Base-by-base conservation (phyloP, 495 filamentous ascomycete species). In the Aspergillus sclerotioniger region DNA sequence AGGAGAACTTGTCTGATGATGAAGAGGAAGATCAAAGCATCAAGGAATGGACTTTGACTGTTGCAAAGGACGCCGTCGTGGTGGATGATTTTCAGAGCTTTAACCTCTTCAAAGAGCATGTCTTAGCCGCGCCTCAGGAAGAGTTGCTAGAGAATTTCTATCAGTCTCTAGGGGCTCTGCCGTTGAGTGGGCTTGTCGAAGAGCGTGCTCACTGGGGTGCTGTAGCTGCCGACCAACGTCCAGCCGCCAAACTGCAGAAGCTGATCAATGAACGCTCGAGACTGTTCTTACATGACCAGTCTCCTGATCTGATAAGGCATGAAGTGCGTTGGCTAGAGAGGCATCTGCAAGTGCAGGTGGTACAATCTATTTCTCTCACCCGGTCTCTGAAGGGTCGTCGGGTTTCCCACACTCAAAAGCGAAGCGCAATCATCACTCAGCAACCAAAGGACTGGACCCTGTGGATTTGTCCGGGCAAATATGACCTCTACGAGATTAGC, bases 261-360 rank as follows among this genome's bases (percentile, higher is more conserved):
- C 80, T 91, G 51, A 86, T 98, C 15, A 74, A 90, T 6, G 94
- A 99, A 68, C 87, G 94, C 31, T 85, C 86, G 47, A 87, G 92
- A 52, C 77, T 99, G 13, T 98, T 96, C 70, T 71, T 98, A 47
- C 85, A 96, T 65, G 89, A 93, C 50, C 84, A 87, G 41, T 66
- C 76, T 0, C 56, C 76, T 5, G 87, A 92, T 54, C 73, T 81
- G 8, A 84, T 98, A 58, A 88, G 87, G 54, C 90, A 91, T 64
- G 91, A 96, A 68, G 80, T 82, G 12, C 86, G 84, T 62, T 99
- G 94, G 94, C 77, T 98, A 8, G 91, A 96, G 67, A 88, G 90
- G 60, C 90, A 93, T 61, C 73, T 99, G 12, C 79, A 74, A 8
- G 88, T 98, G n/a, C 77, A 87, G 56, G 79, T 85, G 44, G 92